Base-by-base conservation (phyloP, 73 alveolate species). In the Tetrahymena thermophila region DNA sequence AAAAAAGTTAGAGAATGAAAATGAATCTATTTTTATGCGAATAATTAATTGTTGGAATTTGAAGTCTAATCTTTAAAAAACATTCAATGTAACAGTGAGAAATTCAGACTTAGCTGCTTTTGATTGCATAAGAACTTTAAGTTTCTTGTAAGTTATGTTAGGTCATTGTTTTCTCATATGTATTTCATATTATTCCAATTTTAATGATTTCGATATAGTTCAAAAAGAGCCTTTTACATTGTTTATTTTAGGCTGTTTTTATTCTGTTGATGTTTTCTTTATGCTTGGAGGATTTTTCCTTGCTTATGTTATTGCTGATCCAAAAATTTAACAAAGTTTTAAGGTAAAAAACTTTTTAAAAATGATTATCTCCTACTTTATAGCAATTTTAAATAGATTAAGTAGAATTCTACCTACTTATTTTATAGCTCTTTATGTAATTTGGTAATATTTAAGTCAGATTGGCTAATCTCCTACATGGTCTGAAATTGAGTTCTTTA, bases 201-300 rank as follows among this genome's bases (percentile, higher is more conserved):
- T 56, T 50, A 56, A 19, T 25, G 96, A 94, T 31, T 35, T 94
- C 34, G 58, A 58, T 35, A 21, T 35, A 35, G 50, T 58, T 5
- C 23, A 58, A 16, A 56, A 57, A 35, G 37, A 89, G 34, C 89
- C 58, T 42, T 58, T 83, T 58, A 43, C 34, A 0, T 16, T 94
- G n/a, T 56, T 96, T 10, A 34, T 85, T 50, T 94, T 94, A 10
- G 93, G 85, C 7, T 93, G 96, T 56, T 34, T 83, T 15, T 94
- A 94, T 44, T 93, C 96, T 28, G 97, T 96, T 2, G 97, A 96
- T 84, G 43, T 95, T 13, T 96, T 96, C 94, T 96, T 96, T 85
- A 94, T 93, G 96, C 93, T 96, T 35, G 97, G 97, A 35, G 97
- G 97, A 38, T 94, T 96, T 94, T 93, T 96, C 43, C n/a, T 93